Evolutionary conservation across 495 filamentous ascomycete species (phyloP), one percentile per base, ranked within the genome.

Genomic region (Penicillium riverlandense): DNA sequence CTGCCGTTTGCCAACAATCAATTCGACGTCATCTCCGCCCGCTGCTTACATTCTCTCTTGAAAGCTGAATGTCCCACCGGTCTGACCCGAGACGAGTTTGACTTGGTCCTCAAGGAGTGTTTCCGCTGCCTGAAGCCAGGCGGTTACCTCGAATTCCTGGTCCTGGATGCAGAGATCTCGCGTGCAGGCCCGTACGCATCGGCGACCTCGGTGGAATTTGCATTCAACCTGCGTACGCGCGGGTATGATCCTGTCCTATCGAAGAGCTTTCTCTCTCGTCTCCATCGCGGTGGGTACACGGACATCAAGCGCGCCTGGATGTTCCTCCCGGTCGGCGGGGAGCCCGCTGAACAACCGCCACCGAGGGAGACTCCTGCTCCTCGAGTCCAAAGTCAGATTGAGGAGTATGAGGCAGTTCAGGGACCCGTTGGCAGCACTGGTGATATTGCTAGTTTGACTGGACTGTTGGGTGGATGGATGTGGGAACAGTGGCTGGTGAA

Each of bases 401-500:
- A 63, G 11, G 64, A 64, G 8, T 76, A 76, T 41, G 69, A 75
- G 47, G 77, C 77, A 37, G 74, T 85, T 37, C 80, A 83, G 48
- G 82, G 78, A 6, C 81, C 83, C 33, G 74, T 86, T 14, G 90
- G 89, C 2, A 86, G 79, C 39, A 85, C 86, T 1, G 78, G 80
- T 15, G 80, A 85, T 51, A 78, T 79, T 14, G 87, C 88, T 1
- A 80, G 74, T 45, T 70, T 96, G 38, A 82, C 88, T 1, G 89
- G 89, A 6, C 55, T 96, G 12, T 78, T 95, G 5, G 92, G 90
- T 10, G 80, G 83, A 22, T 95, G 91, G 88, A 78, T 83, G 52
- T 98, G 91, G 91, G 92, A 97, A 76, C 85, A 86, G 63, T 97
- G 92, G 92, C 76, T 96, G 63, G 58, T 96, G 48, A 88, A 85